Evolutionary conservation across 371 early-diverging fungal genomes (phyloP).

Genomic region (Nematocida minor): DNA sequence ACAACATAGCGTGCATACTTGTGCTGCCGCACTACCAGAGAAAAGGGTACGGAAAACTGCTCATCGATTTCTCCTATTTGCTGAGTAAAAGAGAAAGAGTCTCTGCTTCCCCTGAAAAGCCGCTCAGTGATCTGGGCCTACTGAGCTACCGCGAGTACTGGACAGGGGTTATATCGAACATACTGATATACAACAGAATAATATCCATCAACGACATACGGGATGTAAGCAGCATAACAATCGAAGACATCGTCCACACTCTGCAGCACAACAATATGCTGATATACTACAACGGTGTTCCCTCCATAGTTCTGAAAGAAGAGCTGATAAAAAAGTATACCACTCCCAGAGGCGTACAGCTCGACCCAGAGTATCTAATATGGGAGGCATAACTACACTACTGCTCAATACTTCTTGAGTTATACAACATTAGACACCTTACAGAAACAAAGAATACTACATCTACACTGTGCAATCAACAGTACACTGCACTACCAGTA

Average conservation of each 20-base stretch:
- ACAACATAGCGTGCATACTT: slow-evolving; percentile 97
- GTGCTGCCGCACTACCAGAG: slow-evolving; percentile 95
- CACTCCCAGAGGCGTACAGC: slow-evolving; percentile 5
- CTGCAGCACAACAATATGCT: slow-evolving; percentile 79
- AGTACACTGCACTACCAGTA: too few relatives aligned
- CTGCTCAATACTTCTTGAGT: background rate
- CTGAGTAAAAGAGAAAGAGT: slow-evolving; percentile 85
- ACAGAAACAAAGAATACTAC: too few relatives aligned
- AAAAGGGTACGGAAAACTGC: slow-evolving; percentile 85
- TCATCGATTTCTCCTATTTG: slow-evolving; percentile 89
- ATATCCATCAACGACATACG: slow-evolving; percentile 74
- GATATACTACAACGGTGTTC: slow-evolving; percentile 80
- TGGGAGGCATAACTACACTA: slow-evolving; percentile 23
- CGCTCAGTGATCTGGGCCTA: slow-evolving; percentile 90
- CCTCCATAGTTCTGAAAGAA: slow-evolving; percentile 78
- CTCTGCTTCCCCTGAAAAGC: slow-evolving; percentile 91
- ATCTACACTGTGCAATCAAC: too few relatives aligned
- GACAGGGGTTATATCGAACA: slow-evolving; percentile 64
- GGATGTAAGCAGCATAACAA: slow-evolving; percentile 75
- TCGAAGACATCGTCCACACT: slow-evolving; percentile 85
- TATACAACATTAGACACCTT: too few relatives aligned
- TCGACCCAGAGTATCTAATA: slow-evolving; percentile 46
- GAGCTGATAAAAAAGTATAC: slow-evolving; percentile 68
- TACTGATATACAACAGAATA: slow-evolving; percentile 40
- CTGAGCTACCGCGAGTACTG: slow-evolving; percentile 77